Evolutionary conservation across 495 filamentous ascomycete species (phyloP).

Genomic region (Xylaria palmicola): DNA sequence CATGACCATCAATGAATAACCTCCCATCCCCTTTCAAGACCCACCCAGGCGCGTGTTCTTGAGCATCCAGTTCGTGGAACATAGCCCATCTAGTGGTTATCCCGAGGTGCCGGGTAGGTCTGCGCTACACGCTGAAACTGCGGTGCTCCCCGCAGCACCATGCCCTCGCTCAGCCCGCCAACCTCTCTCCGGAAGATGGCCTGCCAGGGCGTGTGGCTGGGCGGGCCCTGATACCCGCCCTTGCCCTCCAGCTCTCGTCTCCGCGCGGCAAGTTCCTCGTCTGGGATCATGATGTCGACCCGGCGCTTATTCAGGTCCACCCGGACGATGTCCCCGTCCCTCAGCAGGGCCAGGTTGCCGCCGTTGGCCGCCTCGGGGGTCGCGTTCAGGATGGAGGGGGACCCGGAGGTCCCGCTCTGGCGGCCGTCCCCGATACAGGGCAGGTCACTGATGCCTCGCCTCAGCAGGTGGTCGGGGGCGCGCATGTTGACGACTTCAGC

Average conservation of each 20-base stretch:
- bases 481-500: constrained; percentile 61
- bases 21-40: too few species aligned
- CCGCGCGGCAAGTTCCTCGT: constrained; percentile 17
- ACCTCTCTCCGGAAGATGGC: constrained; percentile 25
- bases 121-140: constrained; percentile 55
- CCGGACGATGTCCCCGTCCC: constrained; percentile 54
- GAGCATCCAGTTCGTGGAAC: too few species aligned
- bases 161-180: constrained; percentile 51
- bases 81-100: constrained; percentile 47
- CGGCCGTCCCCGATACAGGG: constrained; percentile 58
- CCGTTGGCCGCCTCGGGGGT: constrained; percentile 62
- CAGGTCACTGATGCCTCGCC: constrained; percentile 48
- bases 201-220: constrained; percentile 19
- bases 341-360: constrained; percentile 54
- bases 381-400: constrained; percentile 55
- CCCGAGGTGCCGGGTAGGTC: constrained; percentile 39
- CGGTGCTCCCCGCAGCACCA: constrained; percentile 51
- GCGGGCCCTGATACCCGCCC: constrained; percentile 14
- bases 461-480: constrained; percentile 46
- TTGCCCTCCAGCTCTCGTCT: constrained; percentile 2
- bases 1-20: too few species aligned
- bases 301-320: constrained; percentile 55
- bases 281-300: constrained; percentile 53
- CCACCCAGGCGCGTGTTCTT: too few species aligned
- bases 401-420: constrained; percentile 56